These are phyloP conservation scores for Lactarius psammicola DNA, from an alignment of 768 basidiomycete species.

Conservation along the genomic window DNA sequence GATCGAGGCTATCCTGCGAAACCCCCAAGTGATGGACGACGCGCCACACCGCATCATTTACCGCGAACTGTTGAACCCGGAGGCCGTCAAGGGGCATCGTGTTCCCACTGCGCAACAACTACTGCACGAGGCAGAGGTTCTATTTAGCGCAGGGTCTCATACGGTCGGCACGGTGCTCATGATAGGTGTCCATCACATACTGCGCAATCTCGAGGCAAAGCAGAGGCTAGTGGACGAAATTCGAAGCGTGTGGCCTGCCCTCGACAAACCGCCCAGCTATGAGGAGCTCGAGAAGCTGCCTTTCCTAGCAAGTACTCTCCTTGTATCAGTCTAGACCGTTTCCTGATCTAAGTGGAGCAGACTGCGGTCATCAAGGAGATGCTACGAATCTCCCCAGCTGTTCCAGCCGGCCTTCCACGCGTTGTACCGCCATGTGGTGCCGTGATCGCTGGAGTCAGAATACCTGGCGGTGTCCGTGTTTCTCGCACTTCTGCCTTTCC, in stretches of 20 bases:
- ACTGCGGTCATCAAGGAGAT: slow-evolving; percentile 23
- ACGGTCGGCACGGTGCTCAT: slow-evolving; percentile 21
- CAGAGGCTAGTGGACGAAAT: slow-evolving; percentile 14
- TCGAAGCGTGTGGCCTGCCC: slow-evolving; percentile 12
- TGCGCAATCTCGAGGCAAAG: slow-evolving; percentile 11
- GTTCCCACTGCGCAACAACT: slow-evolving; percentile 7
- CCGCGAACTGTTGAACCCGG: slow-evolving; percentile 15
- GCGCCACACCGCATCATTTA: slow-evolving; percentile 22
- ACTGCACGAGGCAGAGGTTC: slow-evolving; percentile 9
- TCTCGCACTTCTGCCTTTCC: background rate
- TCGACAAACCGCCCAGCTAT: slow-evolving; percentile 13
- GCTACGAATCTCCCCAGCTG: slow-evolving; percentile 4
- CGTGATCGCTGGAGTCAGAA: slow-evolving; percentile 9
- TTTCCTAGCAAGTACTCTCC: slow-evolving; percentile 14
- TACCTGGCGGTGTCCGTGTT: slow-evolving; percentile 24
- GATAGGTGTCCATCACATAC: slow-evolving; percentile 9
- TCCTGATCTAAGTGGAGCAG: background rate
- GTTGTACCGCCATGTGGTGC: slow-evolving; percentile 19
- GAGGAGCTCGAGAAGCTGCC: slow-evolving; percentile 23
- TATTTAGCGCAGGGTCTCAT: slow-evolving; percentile 22
- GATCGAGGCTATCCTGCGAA: slow-evolving; percentile 2
- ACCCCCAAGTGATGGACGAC: slow-evolving; percentile 10
- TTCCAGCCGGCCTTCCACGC: slow-evolving; percentile 19
- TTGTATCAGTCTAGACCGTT: background rate
- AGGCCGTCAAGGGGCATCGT: slow-evolving; percentile 7